phyloP scores from a whole-genome alignment of 139 green algal genomes.

The Chlorokybus atmophyticus region DNA sequence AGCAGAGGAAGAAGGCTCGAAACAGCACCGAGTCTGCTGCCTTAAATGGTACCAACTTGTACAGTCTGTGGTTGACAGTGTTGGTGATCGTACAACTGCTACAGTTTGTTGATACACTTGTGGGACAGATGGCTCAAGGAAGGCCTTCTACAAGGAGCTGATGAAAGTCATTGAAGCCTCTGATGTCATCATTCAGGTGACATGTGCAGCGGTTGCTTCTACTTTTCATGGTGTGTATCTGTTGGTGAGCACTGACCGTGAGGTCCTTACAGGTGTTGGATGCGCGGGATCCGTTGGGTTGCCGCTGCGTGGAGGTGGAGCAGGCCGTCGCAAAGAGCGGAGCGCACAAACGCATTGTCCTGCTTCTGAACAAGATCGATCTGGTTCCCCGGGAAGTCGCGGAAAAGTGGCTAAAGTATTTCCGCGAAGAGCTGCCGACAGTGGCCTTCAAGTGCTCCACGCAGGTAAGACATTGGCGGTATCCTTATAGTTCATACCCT shows the following conservation, averaged over 20 bases:
- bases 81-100: too few species aligned
- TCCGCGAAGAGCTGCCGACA: conserved; percentile 82
- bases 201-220: too few species aligned
- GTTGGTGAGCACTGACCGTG: conserved; percentile 39
- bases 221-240: too few species aligned
- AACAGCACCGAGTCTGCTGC: background rate
- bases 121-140: conserved; percentile 47
- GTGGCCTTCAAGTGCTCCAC: conserved; percentile 95
- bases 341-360: conserved; percentile 79
- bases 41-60: background rate
- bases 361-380: conserved; percentile 98
- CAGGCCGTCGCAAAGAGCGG: conserved; percentile 56
- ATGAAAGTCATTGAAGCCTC: conserved; percentile 73
- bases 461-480: too few species aligned
- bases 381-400: conserved; percentile 76
- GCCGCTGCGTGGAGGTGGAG: conserved; percentile 86
- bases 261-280: conserved; percentile 74
- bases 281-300: conserved; percentile 77
- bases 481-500: too few species aligned
- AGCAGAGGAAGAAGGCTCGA: too few species aligned
- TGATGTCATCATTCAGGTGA: conserved; percentile 68
- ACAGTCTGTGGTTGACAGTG: background rate
- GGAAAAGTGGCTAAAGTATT: conserved; percentile 82
- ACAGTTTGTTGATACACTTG: too few species aligned
- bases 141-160: conserved; percentile 92